Evolutionary conservation across 2,329 filamentous ascomycete species (phyloP), one percentile per base, ranked within the genome.

Genomic region (Chaetomiaceae sp.): DNA sequence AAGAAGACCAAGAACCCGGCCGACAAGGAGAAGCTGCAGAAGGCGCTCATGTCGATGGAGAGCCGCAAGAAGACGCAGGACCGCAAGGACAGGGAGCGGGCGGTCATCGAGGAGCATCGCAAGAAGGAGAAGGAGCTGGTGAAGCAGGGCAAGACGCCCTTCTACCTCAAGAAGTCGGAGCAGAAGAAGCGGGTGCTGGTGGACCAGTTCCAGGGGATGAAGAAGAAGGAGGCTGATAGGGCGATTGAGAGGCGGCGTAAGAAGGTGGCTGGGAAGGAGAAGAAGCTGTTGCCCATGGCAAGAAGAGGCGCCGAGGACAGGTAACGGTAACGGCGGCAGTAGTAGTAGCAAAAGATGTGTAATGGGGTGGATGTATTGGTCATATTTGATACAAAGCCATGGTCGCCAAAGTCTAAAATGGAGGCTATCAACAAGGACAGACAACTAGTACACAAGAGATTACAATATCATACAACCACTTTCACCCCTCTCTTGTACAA

Each of bases 121-220:
- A 80, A 80, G 70, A 78, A 83, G 67, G 93, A 99, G 75, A 90
- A 89, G 72, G 86, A 91, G 66, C 72, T 87, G 54, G 83, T 97
- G 45, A 83, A 83, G 62, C 81, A 95, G 72, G 93, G 93, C 55
- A 96, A 96, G 81, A 82, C 79, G 66, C 92, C 93, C 0, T 99
- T 90, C 72, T 97, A 89, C 70, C 73, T 97, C 62, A 99, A 99
- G 81, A 85, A 85, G 73, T 83, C 84, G 64, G 92, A 96, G 71
- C 81, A 93, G 75, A 95, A 93, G 83, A 89, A 92, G 75, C 75
- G 85, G 68, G 75, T 90, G 50, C 73, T 96, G 55, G 75, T 87
- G 64, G 85, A 93, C 62, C 82, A 86, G 66, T 96, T 87, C 69
- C 79, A 85, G 61, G 79, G 81, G 53, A 86, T 97, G 85, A 93